Evolutionary conservation across 257 asterid genomes (phyloP).

Genomic region (Oldenlandia corymbosa): DNA sequence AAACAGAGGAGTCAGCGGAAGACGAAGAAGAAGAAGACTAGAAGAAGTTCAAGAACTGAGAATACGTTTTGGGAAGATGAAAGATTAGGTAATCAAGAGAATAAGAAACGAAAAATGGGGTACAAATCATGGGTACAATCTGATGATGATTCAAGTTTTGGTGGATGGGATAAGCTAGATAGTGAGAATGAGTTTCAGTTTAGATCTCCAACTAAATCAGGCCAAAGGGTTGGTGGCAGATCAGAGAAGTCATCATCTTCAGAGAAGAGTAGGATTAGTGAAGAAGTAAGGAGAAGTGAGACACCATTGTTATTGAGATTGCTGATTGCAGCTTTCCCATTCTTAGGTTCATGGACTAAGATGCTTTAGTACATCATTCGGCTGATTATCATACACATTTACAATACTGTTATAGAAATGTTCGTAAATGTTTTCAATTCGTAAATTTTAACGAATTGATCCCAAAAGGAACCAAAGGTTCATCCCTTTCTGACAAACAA

Average conservation of each 20-base stretch:
- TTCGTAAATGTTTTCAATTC: too few relatives aligned
- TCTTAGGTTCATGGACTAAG: constrained; percentile 58
- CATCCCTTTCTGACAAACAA: too few relatives aligned
- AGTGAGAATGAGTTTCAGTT: constrained; percentile 19
- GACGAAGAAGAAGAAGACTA: constrained; percentile 25
- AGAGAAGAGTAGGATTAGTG: constrained; percentile 24
- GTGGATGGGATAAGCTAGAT: constrained; percentile 87
- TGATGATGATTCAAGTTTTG: constrained; percentile 27
- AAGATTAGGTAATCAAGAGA: constrained; percentile 17
- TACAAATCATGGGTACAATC: constrained; percentile 44
- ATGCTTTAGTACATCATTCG: constrained; percentile 17
- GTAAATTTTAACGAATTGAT: too few relatives aligned
- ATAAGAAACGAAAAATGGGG: constrained; percentile 28
- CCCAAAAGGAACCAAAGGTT: too few relatives aligned
- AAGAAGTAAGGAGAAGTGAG: constrained; percentile 20
- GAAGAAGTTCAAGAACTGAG: constrained; percentile 29
- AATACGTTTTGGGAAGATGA: constrained; percentile 15
- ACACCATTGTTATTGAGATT: constrained; percentile 58
- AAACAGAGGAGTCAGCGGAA: constrained; percentile 28
- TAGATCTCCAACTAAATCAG: constrained; percentile 25
- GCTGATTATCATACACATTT: too few relatives aligned
- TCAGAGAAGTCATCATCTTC: constrained; percentile 18
- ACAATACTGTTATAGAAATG: too few relatives aligned
- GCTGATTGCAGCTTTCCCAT: constrained; percentile 57
- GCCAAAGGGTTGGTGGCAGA: constrained; percentile 20